These are phyloP conservation scores for Crucibulum laeve DNA, from an alignment of 768 basidiomycete genomes.

Conservation along the genomic window DNA sequence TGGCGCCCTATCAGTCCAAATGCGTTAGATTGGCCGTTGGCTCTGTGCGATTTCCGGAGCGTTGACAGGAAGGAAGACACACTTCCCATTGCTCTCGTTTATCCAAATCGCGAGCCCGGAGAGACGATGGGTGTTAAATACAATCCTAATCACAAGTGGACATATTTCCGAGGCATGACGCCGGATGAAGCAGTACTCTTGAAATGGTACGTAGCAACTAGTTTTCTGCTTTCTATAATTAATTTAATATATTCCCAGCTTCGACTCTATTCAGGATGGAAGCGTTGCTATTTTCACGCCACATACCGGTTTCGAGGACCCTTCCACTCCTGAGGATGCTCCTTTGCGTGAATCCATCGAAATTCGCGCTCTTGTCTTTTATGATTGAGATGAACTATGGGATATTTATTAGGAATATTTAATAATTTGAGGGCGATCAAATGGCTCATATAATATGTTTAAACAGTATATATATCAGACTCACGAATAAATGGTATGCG, in stretches of 20 bases:
- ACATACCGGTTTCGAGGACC: slow-evolving; percentile 47
- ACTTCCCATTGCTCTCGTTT: slow-evolving; percentile 23
- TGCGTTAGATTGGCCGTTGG: slow-evolving; percentile 34
- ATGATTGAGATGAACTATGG: slow-evolving; percentile 22
- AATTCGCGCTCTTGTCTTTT: slow-evolving; percentile 45
- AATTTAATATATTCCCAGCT: slow-evolving; percentile 17
- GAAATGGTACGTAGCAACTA: slow-evolving; percentile 25
- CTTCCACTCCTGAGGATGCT: slow-evolving; percentile 34
- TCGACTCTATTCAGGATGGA: slow-evolving; percentile 30
- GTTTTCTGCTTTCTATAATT: not conserved
- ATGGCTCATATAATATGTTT: too few relatives aligned
- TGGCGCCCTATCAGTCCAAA: slow-evolving; percentile 39
- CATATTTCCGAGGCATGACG: slow-evolving; percentile 27
- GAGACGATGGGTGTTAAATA: slow-evolving; percentile 30
- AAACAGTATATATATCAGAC: too few relatives aligned
- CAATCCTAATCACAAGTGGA: slow-evolving; percentile 30
- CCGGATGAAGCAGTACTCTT: slow-evolving; percentile 31
- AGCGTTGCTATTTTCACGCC: slow-evolving; percentile 42
- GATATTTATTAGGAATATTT: too few relatives aligned
- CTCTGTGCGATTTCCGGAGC: slow-evolving; percentile 34
- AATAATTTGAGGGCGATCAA: too few relatives aligned
- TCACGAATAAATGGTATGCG: too few relatives aligned
- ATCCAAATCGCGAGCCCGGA: slow-evolving; percentile 29
- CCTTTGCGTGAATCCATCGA: slow-evolving; percentile 47
- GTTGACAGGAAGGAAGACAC: slow-evolving; percentile 28